These are phyloP conservation scores for Periglandula ipomoeae DNA, from an alignment of 2,329 filamentous ascomycete genomes.

Conservation along the genomic window DNA sequence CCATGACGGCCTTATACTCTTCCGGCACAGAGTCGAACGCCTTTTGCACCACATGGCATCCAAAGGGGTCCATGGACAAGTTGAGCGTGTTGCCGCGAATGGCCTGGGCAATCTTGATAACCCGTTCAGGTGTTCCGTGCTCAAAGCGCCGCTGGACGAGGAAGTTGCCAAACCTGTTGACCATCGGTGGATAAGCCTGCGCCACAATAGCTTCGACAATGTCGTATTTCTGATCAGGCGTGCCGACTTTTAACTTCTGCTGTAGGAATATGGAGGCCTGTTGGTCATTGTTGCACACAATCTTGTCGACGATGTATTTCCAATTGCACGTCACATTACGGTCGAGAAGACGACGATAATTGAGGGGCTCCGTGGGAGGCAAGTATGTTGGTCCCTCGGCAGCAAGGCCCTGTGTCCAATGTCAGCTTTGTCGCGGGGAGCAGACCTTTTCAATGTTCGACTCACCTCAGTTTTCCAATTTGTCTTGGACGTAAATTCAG, in stretches of 20 bases:
- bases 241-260: slow-evolving; percentile 97
- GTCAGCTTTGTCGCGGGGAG: background rate
- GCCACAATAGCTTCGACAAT: slow-evolving; percentile 95
- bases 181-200: slow-evolving; percentile 91
- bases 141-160: slow-evolving; percentile 98
- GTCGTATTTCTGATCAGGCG: slow-evolving; percentile 89
- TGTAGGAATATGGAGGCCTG: slow-evolving; percentile 98
- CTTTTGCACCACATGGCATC: slow-evolving; percentile 97
- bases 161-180: slow-evolving; percentile 98
- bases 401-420: slow-evolving; percentile 21
- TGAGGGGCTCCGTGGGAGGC: slow-evolving; percentile 81
- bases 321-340: slow-evolving; percentile 96
- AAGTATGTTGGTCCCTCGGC: slow-evolving; percentile 67
- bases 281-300: slow-evolving; percentile 98
- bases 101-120: slow-evolving; percentile 86
- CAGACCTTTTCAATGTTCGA: slow-evolving; percentile 4
- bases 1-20: slow-evolving; percentile 97
- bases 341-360: slow-evolving; percentile 90
- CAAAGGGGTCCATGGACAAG: slow-evolving; percentile 97
- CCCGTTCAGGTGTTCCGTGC: slow-evolving; percentile 88
- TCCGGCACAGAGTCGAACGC: slow-evolving; percentile 97
- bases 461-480: slow-evolving; percentile 49
- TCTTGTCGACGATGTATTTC: slow-evolving; percentile 99
- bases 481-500: slow-evolving; percentile 56
- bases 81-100: slow-evolving; percentile 91